Evolutionary conservation across 2,329 filamentous ascomycete species (phyloP).

Genomic region (Cladosporium sp.): DNA sequence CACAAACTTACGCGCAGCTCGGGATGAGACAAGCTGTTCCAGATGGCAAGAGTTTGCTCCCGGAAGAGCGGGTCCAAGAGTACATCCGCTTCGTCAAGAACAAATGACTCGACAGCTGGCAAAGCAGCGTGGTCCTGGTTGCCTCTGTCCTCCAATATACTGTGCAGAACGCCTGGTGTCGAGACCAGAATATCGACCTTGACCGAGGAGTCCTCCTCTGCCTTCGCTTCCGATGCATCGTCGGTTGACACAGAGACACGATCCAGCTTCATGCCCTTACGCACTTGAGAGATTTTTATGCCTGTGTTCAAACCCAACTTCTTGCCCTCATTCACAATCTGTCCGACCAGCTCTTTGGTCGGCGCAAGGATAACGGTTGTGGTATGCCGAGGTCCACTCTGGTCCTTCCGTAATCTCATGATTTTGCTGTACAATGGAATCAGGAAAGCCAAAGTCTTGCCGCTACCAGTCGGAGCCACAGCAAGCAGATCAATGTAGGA

Average conservation of each 20-base stretch:
- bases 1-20: conserved; percentile 75
- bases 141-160: conserved; percentile 57
- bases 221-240: conserved; percentile 39
- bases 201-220: conserved; percentile 48
- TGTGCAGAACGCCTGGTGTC: conserved; percentile 73
- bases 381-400: conserved; percentile 18
- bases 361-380: conserved; percentile 46
- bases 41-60: conserved; percentile 80
- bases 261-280: conserved; percentile 67
- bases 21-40: conserved; percentile 69
- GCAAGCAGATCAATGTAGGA: conserved; percentile 70
- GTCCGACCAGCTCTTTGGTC: conserved; percentile 47
- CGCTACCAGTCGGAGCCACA: conserved; percentile 90
- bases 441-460: conserved; percentile 90
- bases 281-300: conserved; percentile 75
- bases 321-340: conserved; percentile 65
- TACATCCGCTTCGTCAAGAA: conserved; percentile 93
- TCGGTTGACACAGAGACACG: conserved; percentile 39
- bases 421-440: conserved; percentile 81
- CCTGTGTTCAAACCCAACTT: conserved; percentile 76
- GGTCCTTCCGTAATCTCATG: conserved; percentile 25
- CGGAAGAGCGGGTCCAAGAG: conserved; percentile 87
- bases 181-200: conserved; percentile 77
- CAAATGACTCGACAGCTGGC: conserved; percentile 57
- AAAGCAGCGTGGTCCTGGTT: conserved; percentile 26